Percentiles rank a stretch among this genome's conserved stretches.
phyloP scores from a whole-genome alignment of 331 rosid species.

The Rosa hybrid region DNA sequence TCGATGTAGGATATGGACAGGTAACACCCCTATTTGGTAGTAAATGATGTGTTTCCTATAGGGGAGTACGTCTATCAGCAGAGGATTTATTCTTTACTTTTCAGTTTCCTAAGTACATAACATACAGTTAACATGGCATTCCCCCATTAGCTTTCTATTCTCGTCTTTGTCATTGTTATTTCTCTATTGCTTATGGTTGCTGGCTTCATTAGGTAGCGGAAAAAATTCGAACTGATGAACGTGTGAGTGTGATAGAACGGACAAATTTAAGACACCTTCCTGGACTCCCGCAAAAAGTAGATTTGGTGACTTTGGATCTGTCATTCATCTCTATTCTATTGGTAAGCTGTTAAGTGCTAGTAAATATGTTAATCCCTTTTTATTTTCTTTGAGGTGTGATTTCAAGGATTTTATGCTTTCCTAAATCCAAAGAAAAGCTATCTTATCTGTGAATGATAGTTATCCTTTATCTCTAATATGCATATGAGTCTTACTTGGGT shows the following conservation, averaged over 20 bases:
- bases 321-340: slow-evolving; percentile 90
- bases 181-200: slow-evolving; percentile 2
- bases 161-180: slow-evolving; percentile 16
- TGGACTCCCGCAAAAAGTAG: slow-evolving; percentile 83
- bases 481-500: neutral
- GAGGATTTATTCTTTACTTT: neutral
- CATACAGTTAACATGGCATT: neutral
- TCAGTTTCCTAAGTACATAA: neutral
- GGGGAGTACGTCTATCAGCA: neutral
- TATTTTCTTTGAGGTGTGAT: neutral
- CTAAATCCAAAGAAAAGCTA: neutral
- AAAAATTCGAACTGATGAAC: slow-evolving; percentile 76
- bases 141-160: neutral
- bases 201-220: slow-evolving; percentile 71
- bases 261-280: slow-evolving; percentile 84
- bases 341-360: slow-evolving; percentile 52
- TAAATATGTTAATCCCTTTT: neutral
- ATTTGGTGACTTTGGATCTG: slow-evolving; percentile 89
- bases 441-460: neutral
- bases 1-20: slow-evolving; percentile 99
- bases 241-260: slow-evolving; percentile 78
- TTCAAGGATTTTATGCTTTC: neutral
- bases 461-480: neutral
- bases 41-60: neutral
- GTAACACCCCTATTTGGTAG: slow-evolving; percentile 33